These are phyloP conservation scores for Lunularia cruciata DNA, from an alignment of 225 moss, liverwort and hornwort genomes.

Conservation along the genomic window DNA sequence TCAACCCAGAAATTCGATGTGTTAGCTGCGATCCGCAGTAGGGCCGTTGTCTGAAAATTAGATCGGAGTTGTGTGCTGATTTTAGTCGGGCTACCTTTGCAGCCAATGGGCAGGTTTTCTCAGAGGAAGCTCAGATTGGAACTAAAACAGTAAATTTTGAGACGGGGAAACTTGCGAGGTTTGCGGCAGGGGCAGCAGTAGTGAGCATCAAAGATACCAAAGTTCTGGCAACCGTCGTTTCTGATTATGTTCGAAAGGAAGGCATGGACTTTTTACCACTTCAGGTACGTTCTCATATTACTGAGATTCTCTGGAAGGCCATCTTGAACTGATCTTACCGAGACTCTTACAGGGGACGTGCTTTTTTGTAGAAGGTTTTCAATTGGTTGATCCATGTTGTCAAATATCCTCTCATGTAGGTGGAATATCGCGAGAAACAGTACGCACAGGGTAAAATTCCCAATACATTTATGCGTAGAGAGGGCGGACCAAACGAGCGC, in stretches of 20 bases:
- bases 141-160: constrained; percentile 62
- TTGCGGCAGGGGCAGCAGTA: constrained; percentile 89
- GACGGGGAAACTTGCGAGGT: constrained; percentile 92
- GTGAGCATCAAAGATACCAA: constrained; percentile 80
- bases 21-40: background rate
- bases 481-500: constrained; percentile 88
- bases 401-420: constrained; percentile 28
- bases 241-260: constrained; percentile 59
- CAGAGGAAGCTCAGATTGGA: constrained; percentile 61
- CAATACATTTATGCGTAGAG: constrained; percentile 89
- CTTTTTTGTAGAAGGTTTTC: too few species aligned
- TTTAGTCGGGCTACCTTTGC: constrained; percentile 8
- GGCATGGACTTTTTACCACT: constrained; percentile 68
- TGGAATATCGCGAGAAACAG: constrained; percentile 96
- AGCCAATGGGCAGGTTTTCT: constrained; percentile 64
- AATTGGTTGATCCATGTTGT: background rate
- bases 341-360: too few species aligned
- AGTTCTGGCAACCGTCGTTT: constrained; percentile 81
- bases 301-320: too few species aligned
- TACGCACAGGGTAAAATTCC: constrained; percentile 94
- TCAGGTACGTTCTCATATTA: constrained; percentile 27
- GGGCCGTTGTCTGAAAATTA: background rate
- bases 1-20: background rate
- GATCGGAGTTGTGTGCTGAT: background rate
- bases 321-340: too few species aligned